Percentiles rank a stretch among this genome's conserved stretches.
phyloP scores from a whole-genome alignment of 2,329 filamentous ascomycete genomes.

The Monosporascus ibericus region DNA sequence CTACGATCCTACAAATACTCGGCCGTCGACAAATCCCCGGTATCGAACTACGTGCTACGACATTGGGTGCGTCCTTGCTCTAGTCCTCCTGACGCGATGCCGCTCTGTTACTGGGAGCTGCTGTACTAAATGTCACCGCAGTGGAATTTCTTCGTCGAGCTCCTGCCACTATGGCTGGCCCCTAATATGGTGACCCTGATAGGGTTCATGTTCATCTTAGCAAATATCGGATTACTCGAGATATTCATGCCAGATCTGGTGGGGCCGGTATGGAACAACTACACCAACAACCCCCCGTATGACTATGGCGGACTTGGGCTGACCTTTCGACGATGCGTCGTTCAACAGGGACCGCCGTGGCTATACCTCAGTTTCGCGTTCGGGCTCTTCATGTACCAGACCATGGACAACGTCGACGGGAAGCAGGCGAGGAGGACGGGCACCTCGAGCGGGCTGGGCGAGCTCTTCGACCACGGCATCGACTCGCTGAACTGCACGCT shows the following conservation, averaged over 20 bases:
- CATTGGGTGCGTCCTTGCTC: slow-evolving; percentile 71
- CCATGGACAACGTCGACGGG: slow-evolving; percentile 97
- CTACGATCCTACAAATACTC: slow-evolving; percentile 97
- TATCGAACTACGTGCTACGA: slow-evolving; percentile 88
- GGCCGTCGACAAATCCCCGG: slow-evolving; percentile 88
- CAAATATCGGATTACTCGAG: slow-evolving; percentile 68
- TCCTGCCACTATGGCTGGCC: slow-evolving; percentile 91
- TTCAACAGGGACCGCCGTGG: slow-evolving; percentile 71
- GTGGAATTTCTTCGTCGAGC: slow-evolving; percentile 95
- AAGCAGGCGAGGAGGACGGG: slow-evolving; percentile 95
- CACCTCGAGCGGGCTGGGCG: slow-evolving; percentile 88
- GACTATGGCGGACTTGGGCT: slow-evolving; percentile 4
- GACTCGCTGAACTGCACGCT: slow-evolving; percentile 97
- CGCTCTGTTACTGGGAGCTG: neutral
- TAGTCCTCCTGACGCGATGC: slow-evolving; percentile 4
- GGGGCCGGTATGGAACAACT: slow-evolving; percentile 62
- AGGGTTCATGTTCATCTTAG: slow-evolving; percentile 90
- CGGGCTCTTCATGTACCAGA: slow-evolving; percentile 97
- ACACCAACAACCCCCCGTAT: neutral
- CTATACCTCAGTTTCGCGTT: slow-evolving; percentile 93
- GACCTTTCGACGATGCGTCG: slow-evolving; percentile 1
- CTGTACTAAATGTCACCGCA: slow-evolving; percentile 31
- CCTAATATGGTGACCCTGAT: slow-evolving; percentile 96
- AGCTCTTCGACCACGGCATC: slow-evolving; percentile 98
- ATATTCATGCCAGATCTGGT: slow-evolving; percentile 84